Evolutionary conservation across 2,329 filamentous ascomycete species (phyloP).

Genomic region (Nemania sp.): DNA sequence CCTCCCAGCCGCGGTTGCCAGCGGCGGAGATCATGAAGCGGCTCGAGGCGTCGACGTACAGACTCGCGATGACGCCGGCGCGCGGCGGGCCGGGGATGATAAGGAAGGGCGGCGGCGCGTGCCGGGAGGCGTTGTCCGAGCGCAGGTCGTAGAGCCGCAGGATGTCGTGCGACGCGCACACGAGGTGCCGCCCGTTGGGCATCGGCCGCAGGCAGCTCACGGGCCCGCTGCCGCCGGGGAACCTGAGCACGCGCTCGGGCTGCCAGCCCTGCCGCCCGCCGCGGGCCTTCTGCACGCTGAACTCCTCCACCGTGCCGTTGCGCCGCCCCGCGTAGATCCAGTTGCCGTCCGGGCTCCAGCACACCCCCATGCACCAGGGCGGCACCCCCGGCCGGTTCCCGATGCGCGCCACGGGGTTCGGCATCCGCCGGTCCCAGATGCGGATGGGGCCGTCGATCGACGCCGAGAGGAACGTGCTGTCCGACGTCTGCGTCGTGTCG

Average conservation of each 20-base stretch:
- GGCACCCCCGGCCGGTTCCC: constrained; percentile 74
- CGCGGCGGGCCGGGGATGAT: constrained; percentile 86
- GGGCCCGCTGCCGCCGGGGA: constrained; percentile 85
- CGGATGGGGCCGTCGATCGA: constrained; percentile 85
- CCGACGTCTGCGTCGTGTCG: constrained; percentile 64
- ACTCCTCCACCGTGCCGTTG: constrained; percentile 94
- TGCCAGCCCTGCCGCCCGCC: constrained; percentile 67
- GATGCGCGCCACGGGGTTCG: constrained; percentile 78
- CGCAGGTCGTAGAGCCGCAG: constrained; percentile 88
- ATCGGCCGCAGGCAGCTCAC: constrained; percentile 88
- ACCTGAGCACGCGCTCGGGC: constrained; percentile 79
- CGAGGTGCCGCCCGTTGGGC: constrained; percentile 88
- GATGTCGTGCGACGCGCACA: constrained; percentile 94
- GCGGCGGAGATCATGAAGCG: constrained; percentile 90
- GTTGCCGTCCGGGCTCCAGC: constrained; percentile 95
- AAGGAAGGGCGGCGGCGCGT: constrained; percentile 88
- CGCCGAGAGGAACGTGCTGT: constrained; percentile 85
- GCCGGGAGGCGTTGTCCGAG: constrained; percentile 66
- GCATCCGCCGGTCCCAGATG: constrained; percentile 88
- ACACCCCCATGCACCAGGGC: constrained; percentile 97
- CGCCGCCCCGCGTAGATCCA: constrained; percentile 90
- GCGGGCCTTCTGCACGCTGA: constrained; percentile 75
- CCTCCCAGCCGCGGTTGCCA: constrained; percentile 95
- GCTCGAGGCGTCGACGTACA: constrained; percentile 87
- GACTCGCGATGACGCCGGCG: constrained; percentile 82